Conservation (phyloP, 331 rosid genomes). For the Spiraea crenata region DNA sequence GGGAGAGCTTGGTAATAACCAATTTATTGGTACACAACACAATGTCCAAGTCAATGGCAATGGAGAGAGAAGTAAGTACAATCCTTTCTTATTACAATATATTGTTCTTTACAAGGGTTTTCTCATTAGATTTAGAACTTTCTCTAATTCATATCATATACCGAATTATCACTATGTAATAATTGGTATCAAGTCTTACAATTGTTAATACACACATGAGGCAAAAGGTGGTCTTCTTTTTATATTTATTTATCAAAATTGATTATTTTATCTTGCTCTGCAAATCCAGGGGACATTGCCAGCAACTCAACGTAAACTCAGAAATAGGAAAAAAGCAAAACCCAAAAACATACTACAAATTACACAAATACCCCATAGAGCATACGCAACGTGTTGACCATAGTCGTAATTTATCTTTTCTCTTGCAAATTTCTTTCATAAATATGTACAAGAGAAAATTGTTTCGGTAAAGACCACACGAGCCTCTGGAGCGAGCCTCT, state of each 20-base stretch:
- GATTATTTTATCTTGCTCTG: not conserved
- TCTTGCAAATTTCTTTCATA: not conserved
- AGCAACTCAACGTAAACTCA: not conserved
- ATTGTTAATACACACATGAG: too few relatives aligned
- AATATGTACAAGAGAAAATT: too few relatives aligned
- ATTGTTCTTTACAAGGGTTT: too few relatives aligned
- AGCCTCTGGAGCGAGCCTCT: conserved; percentile 21
- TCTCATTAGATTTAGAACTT: too few relatives aligned
- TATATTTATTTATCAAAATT: not conserved
- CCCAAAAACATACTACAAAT: not conserved
- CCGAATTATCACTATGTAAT: too few relatives aligned
- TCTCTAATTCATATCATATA: too few relatives aligned
- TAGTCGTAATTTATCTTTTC: not conserved
- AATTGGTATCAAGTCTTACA: too few relatives aligned
- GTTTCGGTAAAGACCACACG: conserved; percentile 31
- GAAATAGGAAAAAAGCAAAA: not conserved
- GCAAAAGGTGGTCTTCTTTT: not conserved
- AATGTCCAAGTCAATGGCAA: conserved; percentile 1
- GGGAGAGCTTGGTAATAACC: conserved; percentile 1
- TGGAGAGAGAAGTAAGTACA: not conserved
- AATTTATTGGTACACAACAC: not conserved
- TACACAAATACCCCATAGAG: not conserved
- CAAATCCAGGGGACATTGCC: not conserved
- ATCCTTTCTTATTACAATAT: not conserved
- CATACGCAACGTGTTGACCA: conserved; percentile 9